Base-by-base conservation (phyloP, 345 rosid genomes). In the Eutrema yunnanense region DNA sequence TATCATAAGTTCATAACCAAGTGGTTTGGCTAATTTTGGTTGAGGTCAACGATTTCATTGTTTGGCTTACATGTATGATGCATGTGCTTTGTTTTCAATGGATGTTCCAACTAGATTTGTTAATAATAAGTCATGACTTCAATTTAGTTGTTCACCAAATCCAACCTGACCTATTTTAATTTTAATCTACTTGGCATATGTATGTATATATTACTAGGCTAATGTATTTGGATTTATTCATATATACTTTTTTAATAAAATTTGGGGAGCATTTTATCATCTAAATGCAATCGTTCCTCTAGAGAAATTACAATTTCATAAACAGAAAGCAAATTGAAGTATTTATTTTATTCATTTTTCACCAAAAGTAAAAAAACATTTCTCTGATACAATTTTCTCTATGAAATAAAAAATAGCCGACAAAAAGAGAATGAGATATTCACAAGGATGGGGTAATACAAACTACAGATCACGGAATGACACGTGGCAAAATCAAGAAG, bases 91-190 rank as follows among this genome's bases (percentile, higher is more conserved):
- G 70, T 44, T 69, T 52, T 75, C 74, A 69, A 44, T 16, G 51
- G 43, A 37, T 62, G 47, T 54, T 61, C 74, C 79, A 75, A 75
- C 79, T 37, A 69, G 38, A 62, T 16, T 44, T 44, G 33, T 68
- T 26, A 22, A 44, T 26, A 22, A 44, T n/a, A 62, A 68, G 69
- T 75, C 78, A 58, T 41, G 49, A 49, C 73, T 51, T 59, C 55
- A 26, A 33, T 54, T 60, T 33, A 75, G 79, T 75, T 53, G 79
- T 53, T 75, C 79, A 75, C 74, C 74, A 75, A 75, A 75, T 47
- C 74, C 63, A 33, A 19, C 42, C 9, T 60, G 11, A 33, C 33
- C 54, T 60, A 41, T 9, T 60, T 3, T 12, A 10, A 22, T n/a
- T 59, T 13, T 5, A 40, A 29, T 49, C 2, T 40, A 41, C 50